A percentile compares a stretch with the other conserved stretches of the same genome.
Conservation (phyloP, 208 protist species). For the Trichomonas vaginalis region DNA sequence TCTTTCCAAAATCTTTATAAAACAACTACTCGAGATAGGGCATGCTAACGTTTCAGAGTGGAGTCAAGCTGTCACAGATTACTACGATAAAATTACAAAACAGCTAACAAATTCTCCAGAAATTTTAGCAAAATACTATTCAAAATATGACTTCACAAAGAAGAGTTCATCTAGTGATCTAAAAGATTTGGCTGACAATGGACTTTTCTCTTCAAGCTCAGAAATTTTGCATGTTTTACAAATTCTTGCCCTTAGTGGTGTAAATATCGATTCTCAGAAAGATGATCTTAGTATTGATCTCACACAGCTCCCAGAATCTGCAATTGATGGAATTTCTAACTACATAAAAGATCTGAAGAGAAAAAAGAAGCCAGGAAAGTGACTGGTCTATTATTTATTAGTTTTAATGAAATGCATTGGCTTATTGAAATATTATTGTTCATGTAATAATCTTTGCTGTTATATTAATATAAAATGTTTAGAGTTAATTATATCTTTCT, state of each 20-base stretch:
- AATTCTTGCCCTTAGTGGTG: background rate
- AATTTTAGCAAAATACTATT: background rate
- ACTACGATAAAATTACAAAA: background rate
- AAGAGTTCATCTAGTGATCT: background rate
- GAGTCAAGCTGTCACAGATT: background rate
- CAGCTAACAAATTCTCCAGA: background rate
- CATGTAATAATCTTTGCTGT: too few species aligned
- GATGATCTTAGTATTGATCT: background rate
- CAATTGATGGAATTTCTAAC: background rate
- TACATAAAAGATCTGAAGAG: background rate
- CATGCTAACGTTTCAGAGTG: background rate
- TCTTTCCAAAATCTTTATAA: background rate
- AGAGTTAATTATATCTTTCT: too few species aligned
- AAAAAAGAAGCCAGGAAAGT: background rate
- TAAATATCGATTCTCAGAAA: background rate
- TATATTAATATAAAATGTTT: too few species aligned
- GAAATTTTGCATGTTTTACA: background rate
- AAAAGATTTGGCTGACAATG: background rate
- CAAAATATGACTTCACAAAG: background rate
- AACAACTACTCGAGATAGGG: background rate
- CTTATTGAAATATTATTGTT: too few species aligned
- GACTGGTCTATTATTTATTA: too few species aligned
- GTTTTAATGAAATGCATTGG: too few species aligned
- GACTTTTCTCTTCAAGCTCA: background rate
- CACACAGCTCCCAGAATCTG: background rate